Percentiles rank a stretch among this genome's conserved stretches.
Conservation (phyloP, 176 grass and related monocot genomes). For the Raddia distichophylla region DNA sequence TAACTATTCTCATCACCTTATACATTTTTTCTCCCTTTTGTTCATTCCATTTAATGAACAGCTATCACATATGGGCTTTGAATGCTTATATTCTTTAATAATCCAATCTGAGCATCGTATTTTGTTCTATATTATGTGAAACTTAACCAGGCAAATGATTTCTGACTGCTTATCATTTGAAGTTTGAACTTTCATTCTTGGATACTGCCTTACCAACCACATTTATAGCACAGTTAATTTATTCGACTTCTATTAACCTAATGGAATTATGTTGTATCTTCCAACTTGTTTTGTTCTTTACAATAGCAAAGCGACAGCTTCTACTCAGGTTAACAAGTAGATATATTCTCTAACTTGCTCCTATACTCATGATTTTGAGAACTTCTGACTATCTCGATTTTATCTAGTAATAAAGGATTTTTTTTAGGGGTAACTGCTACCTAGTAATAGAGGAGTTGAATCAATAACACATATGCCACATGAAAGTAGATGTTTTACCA, state of each 20-base stretch:
- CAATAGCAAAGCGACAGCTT: not conserved
- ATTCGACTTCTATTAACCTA: not conserved
- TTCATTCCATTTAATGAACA: not conserved
- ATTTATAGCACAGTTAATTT: not conserved
- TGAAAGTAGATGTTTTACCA: conserved; percentile 2
- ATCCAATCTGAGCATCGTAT: not conserved
- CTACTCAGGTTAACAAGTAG: not conserved
- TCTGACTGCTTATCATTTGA: not conserved
- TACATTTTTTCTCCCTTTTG: not conserved
- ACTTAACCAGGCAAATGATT: not conserved
- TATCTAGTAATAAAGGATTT: not conserved
- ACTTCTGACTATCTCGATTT: not conserved
- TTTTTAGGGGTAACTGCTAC: not conserved
- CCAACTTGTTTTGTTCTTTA: not conserved
- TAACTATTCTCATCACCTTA: not conserved
- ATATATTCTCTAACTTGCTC: not conserved
- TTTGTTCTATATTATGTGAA: not conserved
- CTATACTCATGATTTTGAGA: not conserved
- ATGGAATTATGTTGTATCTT: conserved; percentile 3
- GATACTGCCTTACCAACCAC: not conserved
- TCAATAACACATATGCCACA: not conserved
- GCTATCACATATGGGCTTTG: not conserved
- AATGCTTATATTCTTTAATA: not conserved
- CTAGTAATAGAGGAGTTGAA: not conserved
- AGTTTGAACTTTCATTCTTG: conserved; percentile 10